Base-by-base conservation (phyloP, 768 basidiomycete species). In the Leucocoprinus birnbaumii region DNA sequence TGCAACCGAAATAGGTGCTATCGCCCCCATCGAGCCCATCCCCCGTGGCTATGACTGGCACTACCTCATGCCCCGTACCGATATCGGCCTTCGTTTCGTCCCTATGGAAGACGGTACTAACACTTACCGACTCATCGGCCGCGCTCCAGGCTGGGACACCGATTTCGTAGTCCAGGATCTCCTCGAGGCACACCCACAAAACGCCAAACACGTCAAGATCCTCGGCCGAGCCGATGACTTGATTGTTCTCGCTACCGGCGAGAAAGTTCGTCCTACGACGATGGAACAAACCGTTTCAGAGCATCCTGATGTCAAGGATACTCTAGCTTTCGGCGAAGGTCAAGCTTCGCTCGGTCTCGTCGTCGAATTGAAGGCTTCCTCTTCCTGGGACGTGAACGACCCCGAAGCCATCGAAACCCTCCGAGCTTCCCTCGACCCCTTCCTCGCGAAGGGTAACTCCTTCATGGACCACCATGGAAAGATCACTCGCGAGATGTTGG, bases 231-330 rank as follows among this genome's bases (percentile, higher is more conserved):
- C 68, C 2, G 75, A 77, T 51, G 73, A 77, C 48, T 65, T 77
- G 19, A 55, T 78, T 9, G 73, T 78, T 34, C 68, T 78, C 13
- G 68, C 71, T 6, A 77, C 70, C 0, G 76, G 76, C 9, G 76
- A 77, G 58, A 77, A 77, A 59, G 64, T 76, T 16, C 64, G 67
- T 1, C 72, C 74, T 18, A 61, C 68, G 3, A 62, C 26, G 37
- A 53, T 73, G 40, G 74, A 77, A 59, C 57, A 57, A 6, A 62
- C 62, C 8, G 60, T 75, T 3, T 57, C 67, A 3, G 71, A 70
- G 51, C 69, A 76, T 58, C 72, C 72, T 14, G 57, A 62, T 22
- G 68, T 76, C 41, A 73, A 68, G 56, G 69, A 65, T 25, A 71
- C 65, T 11, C 58, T 77, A 7, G 72, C 68, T 1, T 73, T 77